phyloP scores from a whole-genome alignment of 2,329 filamentous ascomycete genomes.

The Aspergillus udagawae region DNA sequence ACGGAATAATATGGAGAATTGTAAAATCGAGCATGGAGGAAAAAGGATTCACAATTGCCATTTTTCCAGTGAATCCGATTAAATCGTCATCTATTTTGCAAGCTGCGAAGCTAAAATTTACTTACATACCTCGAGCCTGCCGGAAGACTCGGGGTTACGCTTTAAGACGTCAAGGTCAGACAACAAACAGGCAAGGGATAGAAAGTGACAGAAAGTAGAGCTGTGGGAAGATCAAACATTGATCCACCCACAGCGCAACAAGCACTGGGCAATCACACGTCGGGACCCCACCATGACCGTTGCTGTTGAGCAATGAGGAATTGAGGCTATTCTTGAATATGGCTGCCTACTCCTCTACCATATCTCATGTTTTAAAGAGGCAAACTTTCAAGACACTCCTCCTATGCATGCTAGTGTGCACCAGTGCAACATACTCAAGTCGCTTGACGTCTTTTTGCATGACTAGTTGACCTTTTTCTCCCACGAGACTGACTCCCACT shows the following conservation, averaged over 20 bases:
- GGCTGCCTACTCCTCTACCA: background rate
- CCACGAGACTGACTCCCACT: background rate
- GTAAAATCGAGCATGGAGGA: background rate
- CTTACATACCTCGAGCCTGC: background rate
- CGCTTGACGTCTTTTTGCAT: background rate
- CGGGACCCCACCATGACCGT: background rate
- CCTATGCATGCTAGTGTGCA: background rate
- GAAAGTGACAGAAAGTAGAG: background rate
- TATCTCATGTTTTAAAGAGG: background rate
- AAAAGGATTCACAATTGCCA: background rate
- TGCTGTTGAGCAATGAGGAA: background rate
- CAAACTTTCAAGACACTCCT: background rate
- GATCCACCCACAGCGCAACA: background rate
- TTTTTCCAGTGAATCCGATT: background rate
- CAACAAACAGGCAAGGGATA: background rate
- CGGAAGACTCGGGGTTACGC: background rate
- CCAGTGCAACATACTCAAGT: background rate
- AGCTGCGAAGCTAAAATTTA: background rate
- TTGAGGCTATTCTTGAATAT: background rate
- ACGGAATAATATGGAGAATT: background rate
- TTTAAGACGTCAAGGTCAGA: background rate
- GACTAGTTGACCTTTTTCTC: background rate
- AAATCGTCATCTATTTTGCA: too few species aligned
- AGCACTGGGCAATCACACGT: background rate
- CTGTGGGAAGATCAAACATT: background rate